Conservation (phyloP, 768 basidiomycete species). For the Megacollybia marginata region DNA sequence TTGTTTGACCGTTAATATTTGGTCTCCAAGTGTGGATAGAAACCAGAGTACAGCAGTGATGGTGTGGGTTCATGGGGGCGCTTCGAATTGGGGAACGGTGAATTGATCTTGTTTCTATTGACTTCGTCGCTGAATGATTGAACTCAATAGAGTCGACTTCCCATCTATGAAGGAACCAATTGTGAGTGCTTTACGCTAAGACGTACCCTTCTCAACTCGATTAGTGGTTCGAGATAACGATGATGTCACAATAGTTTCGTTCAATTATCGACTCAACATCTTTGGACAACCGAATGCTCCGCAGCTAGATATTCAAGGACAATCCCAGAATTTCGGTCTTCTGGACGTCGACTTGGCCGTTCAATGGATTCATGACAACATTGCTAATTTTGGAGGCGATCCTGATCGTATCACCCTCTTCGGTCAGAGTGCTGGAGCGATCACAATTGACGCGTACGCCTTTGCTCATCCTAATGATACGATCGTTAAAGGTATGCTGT, state of each 20-base stretch:
- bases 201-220: too few relatives aligned
- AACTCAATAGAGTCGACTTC: too few relatives aligned
- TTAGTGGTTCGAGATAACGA: constrained; percentile 26
- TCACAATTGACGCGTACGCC: constrained; percentile 24
- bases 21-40: constrained; percentile 25
- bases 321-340: constrained; percentile 30
- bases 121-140: too few relatives aligned
- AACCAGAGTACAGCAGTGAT: constrained; percentile 4
- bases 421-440: constrained; percentile 30
- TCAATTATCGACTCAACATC: constrained; percentile 32
- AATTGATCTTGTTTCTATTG: too few relatives aligned
- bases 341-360: constrained; percentile 32
- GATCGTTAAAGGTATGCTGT: constrained; percentile 12
- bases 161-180: too few relatives aligned
- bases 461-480: constrained; percentile 27
- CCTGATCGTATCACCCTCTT: constrained; percentile 22
- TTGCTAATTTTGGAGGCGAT: constrained; percentile 6
- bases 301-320: constrained; percentile 17
- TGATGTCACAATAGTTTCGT: constrained; percentile 26
- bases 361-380: constrained; percentile 40
- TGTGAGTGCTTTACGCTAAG: too few relatives aligned
- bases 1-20: constrained; percentile 31
- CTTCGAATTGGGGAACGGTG: too few relatives aligned
- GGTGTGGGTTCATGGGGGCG: too few relatives aligned
- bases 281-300: constrained; percentile 33